Evolutionary conservation across 176 grass and related monocot species (phyloP).

Genomic region (Lolium perenne): DNA sequence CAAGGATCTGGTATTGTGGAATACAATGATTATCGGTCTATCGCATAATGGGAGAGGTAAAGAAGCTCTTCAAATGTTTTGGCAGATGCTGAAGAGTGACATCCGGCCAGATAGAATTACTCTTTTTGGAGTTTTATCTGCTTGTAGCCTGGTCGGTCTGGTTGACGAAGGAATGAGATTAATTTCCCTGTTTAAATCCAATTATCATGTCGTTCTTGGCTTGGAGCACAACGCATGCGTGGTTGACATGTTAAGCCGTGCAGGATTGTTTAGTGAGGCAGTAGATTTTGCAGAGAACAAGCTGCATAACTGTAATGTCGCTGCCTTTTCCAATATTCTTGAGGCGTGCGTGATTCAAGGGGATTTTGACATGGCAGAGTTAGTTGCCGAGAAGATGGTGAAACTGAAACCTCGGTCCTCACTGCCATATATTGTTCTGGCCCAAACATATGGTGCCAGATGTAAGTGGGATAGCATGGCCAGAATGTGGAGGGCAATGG

Average conservation of each 20-base stretch:
- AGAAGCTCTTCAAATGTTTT: conserved; percentile 72
- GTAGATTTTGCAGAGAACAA: conserved; percentile 60
- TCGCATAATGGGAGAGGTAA: conserved; percentile 72
- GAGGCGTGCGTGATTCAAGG: conserved; percentile 68
- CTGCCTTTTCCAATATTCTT: conserved; percentile 68
- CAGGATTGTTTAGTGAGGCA: conserved; percentile 76
- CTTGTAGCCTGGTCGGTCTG: conserved; percentile 60
- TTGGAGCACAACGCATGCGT: conserved; percentile 66
- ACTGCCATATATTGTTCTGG: conserved; percentile 77
- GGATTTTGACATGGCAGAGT: conserved; percentile 56
- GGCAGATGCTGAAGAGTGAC: conserved; percentile 53
- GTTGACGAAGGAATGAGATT: conserved; percentile 58
- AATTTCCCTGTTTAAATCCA: conserved; percentile 68
- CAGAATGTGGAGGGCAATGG: conserved; percentile 70
- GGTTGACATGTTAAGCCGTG: conserved; percentile 67
- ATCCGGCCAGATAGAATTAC: conserved; percentile 79
- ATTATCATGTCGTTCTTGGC: conserved; percentile 52
- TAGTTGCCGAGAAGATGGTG: conserved; percentile 71
- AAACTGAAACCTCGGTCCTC: conserved; percentile 46
- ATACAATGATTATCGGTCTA: conserved; percentile 83
- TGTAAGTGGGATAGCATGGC: conserved; percentile 91
- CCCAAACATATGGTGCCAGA: conserved; percentile 61
- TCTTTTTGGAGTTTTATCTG: conserved; percentile 70
- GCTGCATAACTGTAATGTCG: conserved; percentile 36
- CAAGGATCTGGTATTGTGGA: conserved; percentile 82